Percentiles rank a stretch among this genome's conserved stretches.
Conservation (phyloP, 306 rosid species). For the Delonix regia region DNA sequence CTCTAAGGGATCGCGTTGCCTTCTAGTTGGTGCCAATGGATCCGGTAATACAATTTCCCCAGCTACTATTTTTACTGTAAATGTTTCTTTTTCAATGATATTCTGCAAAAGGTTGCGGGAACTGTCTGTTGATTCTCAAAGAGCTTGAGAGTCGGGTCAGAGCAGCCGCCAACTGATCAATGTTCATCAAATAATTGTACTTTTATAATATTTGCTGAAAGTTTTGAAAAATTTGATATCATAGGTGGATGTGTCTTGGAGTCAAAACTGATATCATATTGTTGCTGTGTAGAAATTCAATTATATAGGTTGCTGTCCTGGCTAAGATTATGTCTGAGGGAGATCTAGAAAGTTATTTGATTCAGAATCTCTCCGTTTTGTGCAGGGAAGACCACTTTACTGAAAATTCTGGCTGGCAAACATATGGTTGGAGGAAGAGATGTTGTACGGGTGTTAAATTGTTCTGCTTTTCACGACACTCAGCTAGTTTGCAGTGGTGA, state of each 20-base stretch:
- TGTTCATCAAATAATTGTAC: background rate
- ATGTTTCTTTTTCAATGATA: background rate
- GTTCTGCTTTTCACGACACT: slow-evolving; percentile 92
- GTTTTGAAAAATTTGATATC: background rate
- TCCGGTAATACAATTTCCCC: slow-evolving; percentile 57
- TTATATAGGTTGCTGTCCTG: background rate
- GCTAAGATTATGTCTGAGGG: background rate
- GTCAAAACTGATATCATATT: background rate
- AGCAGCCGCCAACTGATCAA: background rate
- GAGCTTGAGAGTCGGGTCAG: background rate
- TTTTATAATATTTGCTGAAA: background rate
- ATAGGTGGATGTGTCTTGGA: background rate
- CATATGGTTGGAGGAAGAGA: slow-evolving; percentile 98
- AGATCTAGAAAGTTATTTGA: background rate
- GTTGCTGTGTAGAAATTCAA: background rate
- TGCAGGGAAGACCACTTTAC: slow-evolving; percentile 88
- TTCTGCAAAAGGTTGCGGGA: background rate
- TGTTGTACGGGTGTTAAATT: slow-evolving; percentile 80
- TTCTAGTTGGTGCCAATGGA: slow-evolving; percentile 95
- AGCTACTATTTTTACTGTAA: background rate
- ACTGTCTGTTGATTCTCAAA: background rate
- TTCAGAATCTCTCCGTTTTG: background rate
- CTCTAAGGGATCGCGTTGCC: slow-evolving; percentile 89
- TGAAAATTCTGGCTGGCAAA: slow-evolving; percentile 86
- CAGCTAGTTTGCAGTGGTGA: slow-evolving; percentile 85